These are phyloP conservation scores for Tylopilus orsonianus DNA, from an alignment of 1,284 basidiomycete genomes.

Conservation along the genomic window DNA sequence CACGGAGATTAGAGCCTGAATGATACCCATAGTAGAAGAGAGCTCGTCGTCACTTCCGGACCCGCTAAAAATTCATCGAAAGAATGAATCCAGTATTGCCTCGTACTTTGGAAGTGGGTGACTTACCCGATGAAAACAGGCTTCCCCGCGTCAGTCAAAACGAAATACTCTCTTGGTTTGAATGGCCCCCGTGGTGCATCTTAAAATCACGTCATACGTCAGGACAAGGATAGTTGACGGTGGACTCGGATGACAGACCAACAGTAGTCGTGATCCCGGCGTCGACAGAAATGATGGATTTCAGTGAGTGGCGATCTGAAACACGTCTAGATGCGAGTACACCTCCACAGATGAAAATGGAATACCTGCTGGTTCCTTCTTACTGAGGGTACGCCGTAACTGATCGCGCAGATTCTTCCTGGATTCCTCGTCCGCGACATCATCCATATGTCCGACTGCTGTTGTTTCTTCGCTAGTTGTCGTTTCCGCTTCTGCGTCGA, in stretches of 20 bases:
- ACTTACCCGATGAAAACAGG: constrained; percentile 83
- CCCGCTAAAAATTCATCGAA: constrained; percentile 38
- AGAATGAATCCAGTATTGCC: neutral
- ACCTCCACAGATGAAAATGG: neutral
- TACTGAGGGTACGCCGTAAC: constrained; percentile 61
- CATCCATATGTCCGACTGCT: constrained; percentile 43
- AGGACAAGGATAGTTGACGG: constrained; percentile 4
- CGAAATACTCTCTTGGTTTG: constrained; percentile 80
- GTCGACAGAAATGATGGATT: constrained; percentile 12
- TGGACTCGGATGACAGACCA: constrained; percentile 10
- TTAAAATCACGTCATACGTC: constrained; percentile 22
- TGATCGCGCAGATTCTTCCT: constrained; percentile 69
- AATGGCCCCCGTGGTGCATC: constrained; percentile 36
- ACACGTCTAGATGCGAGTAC: constrained; percentile 1
- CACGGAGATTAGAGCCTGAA: constrained; percentile 93
- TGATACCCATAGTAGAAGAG: constrained; percentile 85
- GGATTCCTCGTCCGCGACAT: constrained; percentile 50
- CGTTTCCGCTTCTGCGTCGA: constrained; percentile 55
- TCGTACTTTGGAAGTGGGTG: neutral
- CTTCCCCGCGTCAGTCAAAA: constrained; percentile 94
- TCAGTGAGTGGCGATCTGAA: constrained; percentile 17
- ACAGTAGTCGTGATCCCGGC: constrained; percentile 14
- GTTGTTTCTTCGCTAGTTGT: constrained; percentile 50
- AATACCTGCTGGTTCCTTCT: constrained; percentile 39
- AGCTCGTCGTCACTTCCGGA: constrained; percentile 55